Conservation (phyloP, 805 yeast genomes). For the Saccharomyces paradoxus region DNA sequence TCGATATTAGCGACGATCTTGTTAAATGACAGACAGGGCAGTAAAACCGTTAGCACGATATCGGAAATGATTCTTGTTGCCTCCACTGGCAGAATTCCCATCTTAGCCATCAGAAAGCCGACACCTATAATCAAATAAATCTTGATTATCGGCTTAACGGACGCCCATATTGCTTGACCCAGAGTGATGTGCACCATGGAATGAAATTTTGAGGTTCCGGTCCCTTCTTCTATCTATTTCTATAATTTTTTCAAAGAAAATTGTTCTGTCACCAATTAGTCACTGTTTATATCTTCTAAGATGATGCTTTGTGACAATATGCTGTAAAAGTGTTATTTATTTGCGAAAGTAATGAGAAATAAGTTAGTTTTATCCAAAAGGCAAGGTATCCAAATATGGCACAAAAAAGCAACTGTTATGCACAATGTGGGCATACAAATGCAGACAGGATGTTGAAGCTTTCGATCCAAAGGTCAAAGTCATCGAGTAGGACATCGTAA, state of each 20-base stretch:
- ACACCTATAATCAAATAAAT: conserved; percentile 62
- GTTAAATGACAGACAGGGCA: conserved; percentile 61
- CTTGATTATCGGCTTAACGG: conserved; percentile 71
- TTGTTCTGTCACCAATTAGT: background rate
- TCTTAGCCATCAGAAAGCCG: conserved; percentile 57
- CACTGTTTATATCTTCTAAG: background rate
- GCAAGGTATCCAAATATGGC: background rate
- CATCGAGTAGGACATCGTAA: background rate
- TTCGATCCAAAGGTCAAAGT: background rate
- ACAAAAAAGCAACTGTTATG: background rate
- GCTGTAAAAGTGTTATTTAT: background rate
- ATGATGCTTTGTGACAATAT: background rate
- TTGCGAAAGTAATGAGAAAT: background rate
- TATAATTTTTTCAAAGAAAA: background rate
- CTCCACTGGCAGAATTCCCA: conserved; percentile 52
- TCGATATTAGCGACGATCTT: conserved; percentile 54
- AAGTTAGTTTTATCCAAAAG: background rate
- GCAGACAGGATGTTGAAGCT: background rate
- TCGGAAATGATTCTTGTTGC: conserved; percentile 59
- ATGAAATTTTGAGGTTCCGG: background rate
- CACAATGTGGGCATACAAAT: background rate
- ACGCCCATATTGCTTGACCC: conserved; percentile 33
- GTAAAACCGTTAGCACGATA: conserved; percentile 48
- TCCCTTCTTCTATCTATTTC: background rate
- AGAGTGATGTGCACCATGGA: conserved; percentile 19